Evolutionary conservation across 345 rosid genomes (phyloP).

Genomic region (Kernera saxatilis): DNA sequence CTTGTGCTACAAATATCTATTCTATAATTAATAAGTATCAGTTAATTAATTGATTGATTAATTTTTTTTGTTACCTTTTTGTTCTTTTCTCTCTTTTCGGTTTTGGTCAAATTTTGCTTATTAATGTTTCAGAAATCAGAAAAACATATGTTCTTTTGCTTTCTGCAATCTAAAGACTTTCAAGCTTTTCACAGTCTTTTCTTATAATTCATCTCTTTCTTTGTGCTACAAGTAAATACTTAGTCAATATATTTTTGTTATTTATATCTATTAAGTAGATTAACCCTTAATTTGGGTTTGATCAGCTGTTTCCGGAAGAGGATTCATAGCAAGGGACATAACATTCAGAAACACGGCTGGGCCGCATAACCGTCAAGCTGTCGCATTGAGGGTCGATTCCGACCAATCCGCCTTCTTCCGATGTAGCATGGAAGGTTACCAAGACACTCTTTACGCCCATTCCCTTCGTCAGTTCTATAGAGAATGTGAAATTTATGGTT

Average conservation of each 20-base stretch:
- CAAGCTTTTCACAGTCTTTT: not conserved
- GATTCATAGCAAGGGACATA: constrained; percentile 85
- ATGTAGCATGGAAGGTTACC: constrained; percentile 81
- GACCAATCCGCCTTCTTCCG: constrained; percentile 71
- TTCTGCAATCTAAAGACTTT: not conserved
- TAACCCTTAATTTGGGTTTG: not conserved
- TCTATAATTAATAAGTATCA: not conserved
- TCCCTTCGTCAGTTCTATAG: constrained; percentile 83
- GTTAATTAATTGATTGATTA: constrained; percentile 8
- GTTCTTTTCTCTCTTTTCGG: constrained; percentile 15
- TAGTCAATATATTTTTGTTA: not conserved
- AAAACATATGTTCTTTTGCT: not conserved
- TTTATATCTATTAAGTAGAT: not conserved
- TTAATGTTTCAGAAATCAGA: not conserved
- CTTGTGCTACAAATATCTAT: constrained; percentile 1
- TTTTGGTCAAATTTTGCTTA: constrained; percentile 19
- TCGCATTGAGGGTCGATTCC: constrained; percentile 69
- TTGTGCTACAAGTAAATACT: not conserved
- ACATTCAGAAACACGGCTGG: constrained; percentile 79
- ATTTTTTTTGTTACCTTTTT: constrained; percentile 8
- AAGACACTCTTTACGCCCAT: constrained; percentile 84
- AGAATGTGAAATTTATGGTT: constrained; percentile 72
- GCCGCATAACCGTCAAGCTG: constrained; percentile 71
- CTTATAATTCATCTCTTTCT: constrained; percentile 3
- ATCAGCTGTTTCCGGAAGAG: constrained; percentile 83